phyloP scores from a whole-genome alignment of 768 basidiomycete genomes.

The Boletus coccyginus region DNA sequence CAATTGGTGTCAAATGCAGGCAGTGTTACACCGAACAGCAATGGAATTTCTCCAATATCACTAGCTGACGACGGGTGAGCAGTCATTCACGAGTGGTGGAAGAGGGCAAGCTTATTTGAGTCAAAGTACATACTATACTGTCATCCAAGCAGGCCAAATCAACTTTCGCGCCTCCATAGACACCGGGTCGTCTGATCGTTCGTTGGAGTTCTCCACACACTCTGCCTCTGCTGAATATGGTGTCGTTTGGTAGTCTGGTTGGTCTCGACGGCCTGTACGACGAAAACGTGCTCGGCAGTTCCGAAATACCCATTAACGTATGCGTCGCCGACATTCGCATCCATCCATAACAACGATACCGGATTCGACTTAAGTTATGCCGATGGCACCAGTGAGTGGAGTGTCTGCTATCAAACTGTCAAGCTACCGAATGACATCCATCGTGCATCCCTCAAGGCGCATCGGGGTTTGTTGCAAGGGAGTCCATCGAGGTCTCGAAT shows the following conservation, averaged over 20 bases:
- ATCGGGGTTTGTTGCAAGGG: conserved; percentile 68
- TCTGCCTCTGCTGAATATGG: background rate
- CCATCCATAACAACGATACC: conserved; percentile 61
- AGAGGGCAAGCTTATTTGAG: conserved; percentile 1
- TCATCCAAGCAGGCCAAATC: conserved; percentile 59
- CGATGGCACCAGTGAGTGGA: conserved; percentile 62
- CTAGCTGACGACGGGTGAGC: conserved; percentile 47
- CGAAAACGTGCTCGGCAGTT: conserved; percentile 50
- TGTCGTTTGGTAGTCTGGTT: conserved; percentile 58
- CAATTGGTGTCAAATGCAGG: conserved; percentile 11
- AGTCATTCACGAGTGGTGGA: conserved; percentile 33
- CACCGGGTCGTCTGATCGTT: conserved; percentile 54
- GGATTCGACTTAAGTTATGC: conserved; percentile 59
- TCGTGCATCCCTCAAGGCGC: conserved; percentile 42
- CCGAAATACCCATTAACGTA: conserved; percentile 74
- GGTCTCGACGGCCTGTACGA: conserved; percentile 58
- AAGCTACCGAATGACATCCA: background rate
- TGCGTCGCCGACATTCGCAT: conserved; percentile 59
- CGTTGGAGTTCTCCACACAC: conserved; percentile 3
- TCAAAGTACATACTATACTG: conserved; percentile 63
- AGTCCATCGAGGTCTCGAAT: conserved; percentile 59
- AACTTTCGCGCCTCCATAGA: conserved; percentile 70
- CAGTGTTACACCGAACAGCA: conserved; percentile 25
- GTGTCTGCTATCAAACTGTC: background rate
- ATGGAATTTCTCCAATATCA: conserved; percentile 44